Conservation (phyloP, 768 basidiomycete genomes). For the Pleurotus djamor region DNA sequence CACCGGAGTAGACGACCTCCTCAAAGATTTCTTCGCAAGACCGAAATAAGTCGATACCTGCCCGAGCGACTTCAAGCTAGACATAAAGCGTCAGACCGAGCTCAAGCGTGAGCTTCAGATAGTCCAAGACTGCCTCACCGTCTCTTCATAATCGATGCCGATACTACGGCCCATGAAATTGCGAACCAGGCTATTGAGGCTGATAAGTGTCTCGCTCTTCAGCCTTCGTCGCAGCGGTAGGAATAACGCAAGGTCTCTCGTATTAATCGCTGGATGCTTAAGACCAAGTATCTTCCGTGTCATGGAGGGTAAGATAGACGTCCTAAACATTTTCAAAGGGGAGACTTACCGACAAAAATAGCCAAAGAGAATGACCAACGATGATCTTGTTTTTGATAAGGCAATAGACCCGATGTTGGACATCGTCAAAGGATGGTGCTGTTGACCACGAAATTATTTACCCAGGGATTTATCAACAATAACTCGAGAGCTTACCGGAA, state of each 20-base stretch:
- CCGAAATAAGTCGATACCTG: conserved; percentile 51
- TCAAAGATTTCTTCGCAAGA: conserved; percentile 51
- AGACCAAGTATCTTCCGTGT: conserved; percentile 43
- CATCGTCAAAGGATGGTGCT: conserved; percentile 50
- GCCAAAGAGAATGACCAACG: conserved; percentile 57
- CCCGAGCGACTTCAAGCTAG: conserved; percentile 48
- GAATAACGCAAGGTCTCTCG: conserved; percentile 55
- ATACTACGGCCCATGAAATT: conserved; percentile 43
- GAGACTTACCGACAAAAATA: conserved; percentile 46
- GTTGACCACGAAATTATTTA: conserved; percentile 1
- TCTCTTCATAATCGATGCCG: conserved; percentile 40
- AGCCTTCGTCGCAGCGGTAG: conserved; percentile 45
- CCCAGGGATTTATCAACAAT: background rate
- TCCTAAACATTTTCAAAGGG: background rate
- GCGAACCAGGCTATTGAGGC: conserved; percentile 38
- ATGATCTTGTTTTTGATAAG: conserved; percentile 45
- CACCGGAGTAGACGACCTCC: conserved; percentile 33
- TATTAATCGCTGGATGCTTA: conserved; percentile 47
- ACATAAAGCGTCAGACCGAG: background rate
- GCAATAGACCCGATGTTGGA: conserved; percentile 40
- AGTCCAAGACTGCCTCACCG: conserved; percentile 31
- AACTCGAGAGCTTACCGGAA: conserved; percentile 26
- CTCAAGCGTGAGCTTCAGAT: conserved; percentile 6
- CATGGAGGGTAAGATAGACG: background rate
- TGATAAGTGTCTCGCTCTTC: conserved; percentile 30